Percentiles rank a stretch among this genome's conserved stretches.
Evolutionary conservation across 2,329 filamentous ascomycete genomes (phyloP).

Genomic region (Penicillium rolfsii): DNA sequence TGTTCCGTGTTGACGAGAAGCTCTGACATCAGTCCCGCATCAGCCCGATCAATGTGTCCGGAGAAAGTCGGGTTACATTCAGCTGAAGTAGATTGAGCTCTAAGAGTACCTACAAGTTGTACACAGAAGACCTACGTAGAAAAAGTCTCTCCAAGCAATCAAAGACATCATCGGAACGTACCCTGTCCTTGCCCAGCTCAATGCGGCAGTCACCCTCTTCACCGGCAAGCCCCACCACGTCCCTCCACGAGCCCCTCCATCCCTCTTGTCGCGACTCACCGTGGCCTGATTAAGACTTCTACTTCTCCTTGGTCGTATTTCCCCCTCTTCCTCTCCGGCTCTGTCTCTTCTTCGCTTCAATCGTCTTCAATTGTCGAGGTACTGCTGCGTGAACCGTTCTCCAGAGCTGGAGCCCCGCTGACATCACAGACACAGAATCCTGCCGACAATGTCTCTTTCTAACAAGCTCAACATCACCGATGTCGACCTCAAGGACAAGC

Average conservation of each 20-base stretch:
- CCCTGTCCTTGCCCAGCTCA: conserved; percentile 15
- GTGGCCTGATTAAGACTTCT: conserved; percentile 29
- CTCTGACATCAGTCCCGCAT: conserved; percentile 49
- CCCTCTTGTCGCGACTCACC: conserved; percentile 31
- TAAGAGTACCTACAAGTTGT: conserved; percentile 11
- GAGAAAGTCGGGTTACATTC: conserved; percentile 20
- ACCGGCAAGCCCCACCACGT: conserved; percentile 32
- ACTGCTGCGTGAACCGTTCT: conserved; percentile 6
- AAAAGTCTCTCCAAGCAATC: conserved; percentile 11
- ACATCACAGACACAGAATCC: conserved; percentile 20
- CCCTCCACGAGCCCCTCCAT: conserved; percentile 27
- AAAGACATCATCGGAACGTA: conserved; percentile 22
- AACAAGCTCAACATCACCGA: conserved; percentile 98
- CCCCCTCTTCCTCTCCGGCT: conserved; percentile 12
- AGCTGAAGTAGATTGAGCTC: conserved; percentile 1
- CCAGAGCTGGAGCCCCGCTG: background rate
- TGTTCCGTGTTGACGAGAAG: conserved; percentile 34
- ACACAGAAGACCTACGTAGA: background rate
- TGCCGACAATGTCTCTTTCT: conserved; percentile 81
- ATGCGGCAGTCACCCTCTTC: conserved; percentile 23
- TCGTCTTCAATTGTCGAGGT: conserved; percentile 17
- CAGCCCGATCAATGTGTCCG: conserved; percentile 43
- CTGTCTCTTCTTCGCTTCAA: conserved; percentile 15
- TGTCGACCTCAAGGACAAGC: conserved; percentile 96
- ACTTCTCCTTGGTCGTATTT: conserved; percentile 13